These are phyloP conservation scores for Vigna hirtella DNA, from an alignment of 306 rosid species.

Conservation along the genomic window DNA sequence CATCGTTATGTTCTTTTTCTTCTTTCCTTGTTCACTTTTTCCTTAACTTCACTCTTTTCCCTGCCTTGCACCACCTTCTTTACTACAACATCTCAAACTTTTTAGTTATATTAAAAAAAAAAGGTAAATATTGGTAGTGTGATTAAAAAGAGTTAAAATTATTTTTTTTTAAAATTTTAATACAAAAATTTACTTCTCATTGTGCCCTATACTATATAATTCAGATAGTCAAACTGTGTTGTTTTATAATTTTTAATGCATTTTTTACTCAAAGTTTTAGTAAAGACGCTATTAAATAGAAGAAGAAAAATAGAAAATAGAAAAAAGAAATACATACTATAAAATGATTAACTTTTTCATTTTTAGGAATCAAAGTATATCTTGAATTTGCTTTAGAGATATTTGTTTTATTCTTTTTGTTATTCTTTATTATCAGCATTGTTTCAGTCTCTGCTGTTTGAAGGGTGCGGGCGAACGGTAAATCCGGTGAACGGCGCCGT, in stretches of 20 bases:
- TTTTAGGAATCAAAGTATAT: conserved; percentile 1
- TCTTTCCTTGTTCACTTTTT: not conserved
- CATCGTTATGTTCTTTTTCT: not conserved
- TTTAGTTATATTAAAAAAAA: too few relatives aligned
- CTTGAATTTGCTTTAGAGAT: not conserved
- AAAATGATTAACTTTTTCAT: not conserved
- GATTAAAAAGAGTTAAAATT: too few relatives aligned
- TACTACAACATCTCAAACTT: not conserved
- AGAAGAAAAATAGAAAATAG: too few relatives aligned
- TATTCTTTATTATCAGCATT: not conserved
- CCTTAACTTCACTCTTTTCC: not conserved
- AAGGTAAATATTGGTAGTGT: too few relatives aligned
- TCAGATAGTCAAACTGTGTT: too few relatives aligned
- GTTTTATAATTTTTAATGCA: too few relatives aligned
- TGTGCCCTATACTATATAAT: too few relatives aligned
- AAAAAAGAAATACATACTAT: not conserved
- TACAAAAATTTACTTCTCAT: too few relatives aligned
- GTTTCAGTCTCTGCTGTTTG: conserved; percentile 8
- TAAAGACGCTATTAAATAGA: too few relatives aligned
- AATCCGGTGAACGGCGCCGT: not conserved
- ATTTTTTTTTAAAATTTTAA: too few relatives aligned
- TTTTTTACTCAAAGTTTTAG: too few relatives aligned
- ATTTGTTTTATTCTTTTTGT: not conserved
- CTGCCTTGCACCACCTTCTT: not conserved
- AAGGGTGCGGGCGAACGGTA: conserved; percentile 1